Conservation (phyloP, 2,329 filamentous ascomycete genomes). For the Magnaporthales sp. region DNA sequence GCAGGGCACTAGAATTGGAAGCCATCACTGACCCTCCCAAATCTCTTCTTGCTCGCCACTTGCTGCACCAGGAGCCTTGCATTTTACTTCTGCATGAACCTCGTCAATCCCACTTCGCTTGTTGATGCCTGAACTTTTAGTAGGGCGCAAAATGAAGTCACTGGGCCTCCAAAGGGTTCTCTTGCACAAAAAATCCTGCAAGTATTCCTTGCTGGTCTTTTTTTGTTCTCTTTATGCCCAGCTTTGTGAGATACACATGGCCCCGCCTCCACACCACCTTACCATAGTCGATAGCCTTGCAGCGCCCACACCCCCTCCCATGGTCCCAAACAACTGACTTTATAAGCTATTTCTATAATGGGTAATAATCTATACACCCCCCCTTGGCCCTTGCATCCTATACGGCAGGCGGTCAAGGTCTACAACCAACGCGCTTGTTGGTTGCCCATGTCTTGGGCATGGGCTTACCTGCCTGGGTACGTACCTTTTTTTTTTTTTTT, state of each 20-base stretch:
- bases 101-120: not conserved
- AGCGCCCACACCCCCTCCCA: not conserved
- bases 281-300: not conserved
- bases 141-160: not conserved
- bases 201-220: not conserved
- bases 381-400: not conserved
- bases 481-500: not conserved
- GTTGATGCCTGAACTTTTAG: not conserved
- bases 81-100: not conserved
- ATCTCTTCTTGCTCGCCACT: not conserved
- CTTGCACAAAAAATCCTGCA: not conserved
- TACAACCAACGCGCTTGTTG: not conserved
- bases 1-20: not conserved
- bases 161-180: not conserved
- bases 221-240: not conserved
- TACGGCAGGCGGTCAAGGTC: not conserved
- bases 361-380: not conserved
- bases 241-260: not conserved
- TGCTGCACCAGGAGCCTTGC: not conserved
- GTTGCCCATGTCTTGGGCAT: not conserved
- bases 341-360: not conserved
- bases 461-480: not conserved
- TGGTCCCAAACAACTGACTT: not conserved
- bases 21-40: not conserved
- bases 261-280: not conserved